These are phyloP conservation scores for Eutrema yunnanense DNA, from an alignment of 345 rosid genomes.

Conservation along the genomic window DNA sequence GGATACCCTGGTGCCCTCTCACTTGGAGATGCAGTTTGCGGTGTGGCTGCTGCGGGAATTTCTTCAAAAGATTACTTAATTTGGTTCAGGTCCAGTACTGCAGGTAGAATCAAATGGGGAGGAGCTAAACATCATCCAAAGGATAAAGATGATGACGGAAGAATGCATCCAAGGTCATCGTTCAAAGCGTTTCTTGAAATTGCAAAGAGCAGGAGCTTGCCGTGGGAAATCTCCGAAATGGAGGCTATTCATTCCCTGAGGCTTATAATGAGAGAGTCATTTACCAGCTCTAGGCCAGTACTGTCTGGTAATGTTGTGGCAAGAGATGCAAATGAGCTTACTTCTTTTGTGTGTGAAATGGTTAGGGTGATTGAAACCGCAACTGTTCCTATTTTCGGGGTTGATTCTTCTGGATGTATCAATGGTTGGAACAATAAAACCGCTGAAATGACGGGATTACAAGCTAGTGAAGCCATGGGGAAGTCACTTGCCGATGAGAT, in stretches of 20 bases:
- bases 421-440: slow-evolving; percentile 83
- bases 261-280: slow-evolving; percentile 67
- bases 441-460: slow-evolving; percentile 69
- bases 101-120: slow-evolving; percentile 77
- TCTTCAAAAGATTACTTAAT: slow-evolving; percentile 62
- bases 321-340: slow-evolving; percentile 47
- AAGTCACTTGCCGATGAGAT: slow-evolving; percentile 59
- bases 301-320: slow-evolving; percentile 28
- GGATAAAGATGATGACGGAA: slow-evolving; percentile 56
- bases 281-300: slow-evolving; percentile 26
- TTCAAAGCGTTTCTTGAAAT: slow-evolving; percentile 83
- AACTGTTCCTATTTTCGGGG: slow-evolving; percentile 80
- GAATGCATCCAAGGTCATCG: slow-evolving; percentile 79
- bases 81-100: slow-evolving; percentile 90
- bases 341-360: slow-evolving; percentile 79
- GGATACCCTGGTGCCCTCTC: slow-evolving; percentile 63
- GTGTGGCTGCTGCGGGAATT: slow-evolving; percentile 75
- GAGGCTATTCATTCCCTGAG: slow-evolving; percentile 79
- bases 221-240: slow-evolving; percentile 78
- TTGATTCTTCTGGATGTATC: slow-evolving; percentile 60
- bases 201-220: slow-evolving; percentile 63
- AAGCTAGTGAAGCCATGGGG: slow-evolving; percentile 59
- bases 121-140: slow-evolving; percentile 78
- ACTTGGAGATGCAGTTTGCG: slow-evolving; percentile 76
- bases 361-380: slow-evolving; percentile 85